These are phyloP conservation scores for Aegilops bicornis DNA, from an alignment of 176 grass and related monocot genomes.

Conservation along the genomic window DNA sequence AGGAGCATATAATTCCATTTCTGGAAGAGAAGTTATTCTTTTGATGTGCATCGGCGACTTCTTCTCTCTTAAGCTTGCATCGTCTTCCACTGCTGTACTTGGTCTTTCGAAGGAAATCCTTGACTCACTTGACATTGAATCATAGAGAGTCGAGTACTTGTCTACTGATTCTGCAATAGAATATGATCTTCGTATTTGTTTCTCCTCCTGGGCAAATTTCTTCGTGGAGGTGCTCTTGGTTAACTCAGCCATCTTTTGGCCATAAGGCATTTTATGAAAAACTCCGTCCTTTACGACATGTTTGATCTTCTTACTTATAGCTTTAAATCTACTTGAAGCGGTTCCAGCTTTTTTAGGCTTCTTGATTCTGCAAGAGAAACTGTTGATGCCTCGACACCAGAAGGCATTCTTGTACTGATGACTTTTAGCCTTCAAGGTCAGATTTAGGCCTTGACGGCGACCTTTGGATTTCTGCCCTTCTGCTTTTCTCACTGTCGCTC, in stretches of 20 bases:
- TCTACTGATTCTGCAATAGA: slow-evolving; percentile 70
- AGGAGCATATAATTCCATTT: slow-evolving; percentile 37
- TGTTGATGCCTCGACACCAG: slow-evolving; percentile 22
- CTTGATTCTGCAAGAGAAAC: slow-evolving; percentile 38
- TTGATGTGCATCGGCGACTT: slow-evolving; percentile 24
- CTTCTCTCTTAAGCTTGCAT: slow-evolving; percentile 19
- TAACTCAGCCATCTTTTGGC: slow-evolving; percentile 42
- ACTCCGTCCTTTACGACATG: slow-evolving; percentile 58
- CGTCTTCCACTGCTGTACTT: slow-evolving; percentile 12
- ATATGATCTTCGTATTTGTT: slow-evolving; percentile 54
- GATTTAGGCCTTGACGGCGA: slow-evolving; percentile 13
- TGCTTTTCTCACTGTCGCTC: slow-evolving; percentile 36
- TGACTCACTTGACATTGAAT: slow-evolving; percentile 39
- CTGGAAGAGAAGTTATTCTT: slow-evolving; percentile 75
- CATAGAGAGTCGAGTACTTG: slow-evolving; percentile 60
- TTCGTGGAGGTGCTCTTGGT: slow-evolving; percentile 26
- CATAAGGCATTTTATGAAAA: slow-evolving; percentile 65
- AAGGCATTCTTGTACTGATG: slow-evolving; percentile 40
- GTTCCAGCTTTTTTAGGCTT: slow-evolving; percentile 34
- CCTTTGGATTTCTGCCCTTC: slow-evolving; percentile 29
- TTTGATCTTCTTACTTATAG: slow-evolving; percentile 63
- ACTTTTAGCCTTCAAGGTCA: slow-evolving; percentile 38
- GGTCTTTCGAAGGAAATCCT: slow-evolving; percentile 30
- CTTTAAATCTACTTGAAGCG: slow-evolving; percentile 50
- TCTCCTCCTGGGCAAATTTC: slow-evolving; percentile 39